Percentiles rank a stretch among this genome's conserved stretches.
phyloP scores from a whole-genome alignment of 1,139 yeast species.

The Geotrichum fermentans region DNA sequence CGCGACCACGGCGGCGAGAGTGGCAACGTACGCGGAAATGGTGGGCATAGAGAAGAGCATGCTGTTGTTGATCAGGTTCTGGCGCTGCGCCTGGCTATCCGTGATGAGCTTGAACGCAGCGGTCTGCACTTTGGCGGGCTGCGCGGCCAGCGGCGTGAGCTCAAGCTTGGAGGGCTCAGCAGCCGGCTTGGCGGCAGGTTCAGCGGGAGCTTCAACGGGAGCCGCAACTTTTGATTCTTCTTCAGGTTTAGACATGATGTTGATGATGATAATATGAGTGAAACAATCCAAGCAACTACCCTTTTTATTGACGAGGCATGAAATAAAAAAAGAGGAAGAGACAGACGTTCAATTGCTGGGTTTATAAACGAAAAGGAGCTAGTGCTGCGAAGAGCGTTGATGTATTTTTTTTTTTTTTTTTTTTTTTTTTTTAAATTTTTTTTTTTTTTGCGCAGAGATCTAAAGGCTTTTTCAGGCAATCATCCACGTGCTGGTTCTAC shows the following conservation, averaged over 20 bases:
- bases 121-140: slow-evolving; percentile 1
- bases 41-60: slow-evolving; percentile 19
- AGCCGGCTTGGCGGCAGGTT: not conserved
- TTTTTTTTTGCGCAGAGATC: too few species aligned
- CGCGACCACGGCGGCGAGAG: slow-evolving; percentile 3
- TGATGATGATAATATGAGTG: too few species aligned
- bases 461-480: not conserved
- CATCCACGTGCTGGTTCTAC: not conserved
- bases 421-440: not conserved
- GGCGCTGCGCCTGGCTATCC: slow-evolving; percentile 27
- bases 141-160: not conserved
- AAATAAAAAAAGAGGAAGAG: not conserved
- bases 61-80: slow-evolving; percentile 24
- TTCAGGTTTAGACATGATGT: too few species aligned
- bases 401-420: not conserved
- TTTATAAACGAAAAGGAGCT: too few species aligned
- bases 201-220: not conserved
- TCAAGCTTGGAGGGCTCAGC: slow-evolving; percentile 5
- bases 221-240: not conserved
- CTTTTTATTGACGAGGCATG: too few species aligned
- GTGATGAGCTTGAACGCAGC: slow-evolving; percentile 24
- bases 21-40: slow-evolving; percentile 11
- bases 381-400: too few species aligned
- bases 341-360: too few species aligned
- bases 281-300: too few species aligned